Base-by-base conservation (phyloP, 495 filamentous ascomycete species). In the Aspergillus funiculosus region DNA sequence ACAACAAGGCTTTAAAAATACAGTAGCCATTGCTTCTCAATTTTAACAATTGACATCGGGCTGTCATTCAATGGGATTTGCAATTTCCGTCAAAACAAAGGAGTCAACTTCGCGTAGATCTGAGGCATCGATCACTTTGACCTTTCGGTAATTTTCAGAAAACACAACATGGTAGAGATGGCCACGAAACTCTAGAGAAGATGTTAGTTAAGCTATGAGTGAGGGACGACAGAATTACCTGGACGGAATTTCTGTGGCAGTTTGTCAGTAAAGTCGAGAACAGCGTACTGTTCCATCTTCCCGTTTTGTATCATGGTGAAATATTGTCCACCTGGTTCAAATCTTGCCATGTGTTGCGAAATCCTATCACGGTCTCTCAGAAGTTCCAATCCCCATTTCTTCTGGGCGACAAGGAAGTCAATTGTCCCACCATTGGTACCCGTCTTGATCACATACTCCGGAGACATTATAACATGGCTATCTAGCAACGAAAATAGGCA, bases 341-440 rank as follows among this genome's bases (percentile, higher is more conserved):
- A 59, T 24, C 48, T 50, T 27, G 52, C 14, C 46, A 55, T 47
- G 21, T 52, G 56, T 44, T 54, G 34, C 15, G 30, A 10, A 34
- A 55, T 25, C 36, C 52, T 27, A 43, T 55, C 46, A 31, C 37
- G 26, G 39, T 56, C 52, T 51, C 52, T 45, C 17, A 56, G 34
- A 20, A 56, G 52, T 40, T 55, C 49, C 24, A 58, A 9, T 34
- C 52, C 52, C 52, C 56, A 51, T 26, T 56, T 59, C 49, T 48
- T 53, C 28, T 47, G 38, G 34, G 40, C 19, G 31, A 55, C 9
- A 31, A 50, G 38, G 19, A 58, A 58, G 41, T 58, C 56, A 46
- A 53, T 46, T 29, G 44, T 52, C 8, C 51, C 56, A 34, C 49
- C 43, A 6, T 53, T 53, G 30, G 31, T 48, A 32, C 43, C 52